Conservation (phyloP, 2,329 filamentous ascomycete species). For the Monosporascus sp. region DNA sequence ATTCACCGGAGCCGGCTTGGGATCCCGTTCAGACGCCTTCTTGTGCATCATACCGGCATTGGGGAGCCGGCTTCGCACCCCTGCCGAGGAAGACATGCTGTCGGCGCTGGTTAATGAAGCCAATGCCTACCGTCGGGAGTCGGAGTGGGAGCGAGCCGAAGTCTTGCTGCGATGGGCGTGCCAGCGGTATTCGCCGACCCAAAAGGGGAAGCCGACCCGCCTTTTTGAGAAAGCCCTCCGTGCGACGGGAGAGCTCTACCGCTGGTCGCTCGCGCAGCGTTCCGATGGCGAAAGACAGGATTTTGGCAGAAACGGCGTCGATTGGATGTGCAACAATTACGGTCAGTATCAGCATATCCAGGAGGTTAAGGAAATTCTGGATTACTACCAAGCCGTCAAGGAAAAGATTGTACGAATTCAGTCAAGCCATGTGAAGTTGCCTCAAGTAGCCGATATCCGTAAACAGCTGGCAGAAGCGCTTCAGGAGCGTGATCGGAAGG, state of each 20-base stretch:
- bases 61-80: not conserved
- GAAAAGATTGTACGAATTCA: not conserved
- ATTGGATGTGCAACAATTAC: not conserved
- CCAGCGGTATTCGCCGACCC: not conserved
- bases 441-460: not conserved
- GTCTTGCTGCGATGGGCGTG: not conserved
- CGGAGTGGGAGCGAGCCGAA: not conserved
- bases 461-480: not conserved
- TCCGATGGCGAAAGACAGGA: not conserved
- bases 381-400: not conserved
- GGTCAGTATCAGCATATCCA: not conserved
- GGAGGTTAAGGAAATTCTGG: not conserved
- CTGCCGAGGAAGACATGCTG: not conserved
- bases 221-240: not conserved
- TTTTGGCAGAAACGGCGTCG: not conserved
- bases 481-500: not conserved
- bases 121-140: not conserved
- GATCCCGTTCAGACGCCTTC: slow-evolving; percentile 4
- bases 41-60: slow-evolving; percentile 3
- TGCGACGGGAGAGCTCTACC: not conserved
- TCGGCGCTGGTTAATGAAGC: not conserved
- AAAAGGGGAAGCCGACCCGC: no score
- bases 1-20: slow-evolving; percentile 7
- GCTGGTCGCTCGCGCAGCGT: not conserved
- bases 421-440: not conserved